These are phyloP conservation scores for Bipolaris gigantea DNA, from an alignment of 2,329 filamentous ascomycete species.

Conservation along the genomic window DNA sequence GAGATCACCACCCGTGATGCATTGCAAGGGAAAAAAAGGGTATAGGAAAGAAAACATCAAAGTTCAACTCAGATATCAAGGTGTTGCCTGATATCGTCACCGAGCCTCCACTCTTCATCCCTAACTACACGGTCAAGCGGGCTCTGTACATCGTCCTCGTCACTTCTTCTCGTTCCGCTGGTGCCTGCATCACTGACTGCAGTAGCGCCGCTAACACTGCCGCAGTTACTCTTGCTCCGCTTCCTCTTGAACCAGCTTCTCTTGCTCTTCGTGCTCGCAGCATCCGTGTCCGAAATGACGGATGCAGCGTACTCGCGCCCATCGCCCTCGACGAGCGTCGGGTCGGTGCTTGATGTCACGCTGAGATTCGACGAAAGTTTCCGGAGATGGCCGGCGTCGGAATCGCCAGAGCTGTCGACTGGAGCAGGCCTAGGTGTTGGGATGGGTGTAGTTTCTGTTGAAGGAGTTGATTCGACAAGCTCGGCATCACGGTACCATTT, in stretches of 20 bases:
- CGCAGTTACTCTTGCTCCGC: constrained; percentile 30
- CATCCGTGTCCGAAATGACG: constrained; percentile 33
- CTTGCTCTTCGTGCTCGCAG: constrained; percentile 38
- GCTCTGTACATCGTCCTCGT: constrained; percentile 55
- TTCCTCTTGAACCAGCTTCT: constrained; percentile 44
- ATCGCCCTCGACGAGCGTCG: constrained; percentile 27
- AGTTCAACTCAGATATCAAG: not conserved
- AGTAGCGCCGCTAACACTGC: constrained; percentile 37
- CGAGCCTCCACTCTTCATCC: constrained; percentile 59
- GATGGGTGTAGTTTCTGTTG: constrained; percentile 50
- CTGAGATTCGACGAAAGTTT: constrained; percentile 31
- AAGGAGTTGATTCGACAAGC: constrained; percentile 71
- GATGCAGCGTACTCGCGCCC: constrained; percentile 29
- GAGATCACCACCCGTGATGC: not conserved
- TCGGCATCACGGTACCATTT: constrained; percentile 98
- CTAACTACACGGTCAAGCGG: constrained; percentile 55
- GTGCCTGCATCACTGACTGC: constrained; percentile 35
- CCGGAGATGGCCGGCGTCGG: constrained; percentile 26
- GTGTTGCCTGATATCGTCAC: constrained; percentile 3
- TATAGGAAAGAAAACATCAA: not conserved
- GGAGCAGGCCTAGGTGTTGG: constrained; percentile 45
- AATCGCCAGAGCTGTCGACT: constrained; percentile 29
- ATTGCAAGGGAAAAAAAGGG: not conserved
- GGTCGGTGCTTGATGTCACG: constrained; percentile 27
- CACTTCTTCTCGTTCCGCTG: constrained; percentile 38